Conservation (phyloP, 768 basidiomycete genomes). For the Pleurotus salmoneostramineus region DNA sequence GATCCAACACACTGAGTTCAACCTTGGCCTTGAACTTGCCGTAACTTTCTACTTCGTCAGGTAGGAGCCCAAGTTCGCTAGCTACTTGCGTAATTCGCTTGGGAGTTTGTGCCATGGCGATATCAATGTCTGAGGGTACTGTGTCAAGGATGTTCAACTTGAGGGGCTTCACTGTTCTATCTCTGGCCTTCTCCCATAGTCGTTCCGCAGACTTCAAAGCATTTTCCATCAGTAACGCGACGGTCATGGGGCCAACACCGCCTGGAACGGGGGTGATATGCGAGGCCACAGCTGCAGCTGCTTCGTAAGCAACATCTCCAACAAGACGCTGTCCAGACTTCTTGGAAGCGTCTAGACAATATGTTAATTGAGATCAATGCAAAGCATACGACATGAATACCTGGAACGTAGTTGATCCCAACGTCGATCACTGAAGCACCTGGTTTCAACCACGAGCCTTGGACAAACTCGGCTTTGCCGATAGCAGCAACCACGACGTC, state of each 20-base stretch:
- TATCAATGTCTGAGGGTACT: constrained; percentile 96
- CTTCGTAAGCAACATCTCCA: constrained; percentile 87
- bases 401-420: constrained; percentile 94
- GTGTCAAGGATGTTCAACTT: constrained; percentile 75
- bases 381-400: constrained; percentile 30
- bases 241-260: constrained; percentile 99
- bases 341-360: constrained; percentile 68
- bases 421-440: constrained; percentile 97
- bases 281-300: constrained; percentile 76
- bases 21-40: constrained; percentile 98
- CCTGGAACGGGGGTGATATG: constrained; percentile 97
- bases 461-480: constrained; percentile 85
- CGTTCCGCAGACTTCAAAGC: constrained; percentile 83
- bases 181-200: constrained; percentile 65
- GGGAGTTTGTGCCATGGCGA: constrained; percentile 91
- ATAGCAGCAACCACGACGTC: constrained; percentile 98
- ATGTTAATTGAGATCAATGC: background rate
- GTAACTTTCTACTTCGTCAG: constrained; percentile 89
- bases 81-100: constrained; percentile 86
- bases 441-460: constrained; percentile 93
- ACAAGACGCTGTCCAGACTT: constrained; percentile 95
- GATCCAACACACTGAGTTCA: constrained; percentile 82
- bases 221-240: constrained; percentile 96
- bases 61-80: constrained; percentile 79
- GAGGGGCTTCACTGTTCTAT: constrained; percentile 73